Conservation (phyloP, 2,329 filamentous ascomycete species). For the Fusarium aywerte region DNA sequence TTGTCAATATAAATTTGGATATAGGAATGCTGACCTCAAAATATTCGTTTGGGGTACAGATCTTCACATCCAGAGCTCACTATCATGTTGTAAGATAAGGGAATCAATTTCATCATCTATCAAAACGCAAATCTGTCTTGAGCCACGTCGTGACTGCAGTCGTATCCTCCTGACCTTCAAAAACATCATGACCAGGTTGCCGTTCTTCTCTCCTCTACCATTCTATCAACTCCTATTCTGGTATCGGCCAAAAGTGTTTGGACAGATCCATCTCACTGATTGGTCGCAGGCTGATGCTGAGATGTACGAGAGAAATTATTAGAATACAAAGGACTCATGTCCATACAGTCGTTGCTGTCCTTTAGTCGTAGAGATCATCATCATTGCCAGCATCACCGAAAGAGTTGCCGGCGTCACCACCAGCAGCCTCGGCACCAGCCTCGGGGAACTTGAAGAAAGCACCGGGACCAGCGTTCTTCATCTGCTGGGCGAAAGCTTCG, state of each 20-base stretch:
- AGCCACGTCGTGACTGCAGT: constrained; percentile 24
- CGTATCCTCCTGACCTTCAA: constrained; percentile 22
- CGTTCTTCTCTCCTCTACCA: constrained; percentile 44
- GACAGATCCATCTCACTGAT: constrained; percentile 38
- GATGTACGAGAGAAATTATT: constrained; percentile 55
- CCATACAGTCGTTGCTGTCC: constrained; percentile 33
- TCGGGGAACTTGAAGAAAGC: constrained; percentile 98
- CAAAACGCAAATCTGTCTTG: constrained; percentile 41
- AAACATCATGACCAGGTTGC: constrained; percentile 28
- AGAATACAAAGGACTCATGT: constrained; percentile 58
- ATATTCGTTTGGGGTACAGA: no score
- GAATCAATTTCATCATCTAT: constrained; percentile 51
- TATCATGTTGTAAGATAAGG: constrained; percentile 19
- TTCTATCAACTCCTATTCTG: constrained; percentile 53
- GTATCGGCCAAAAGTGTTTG: constrained; percentile 44
- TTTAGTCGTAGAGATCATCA: constrained; percentile 95
- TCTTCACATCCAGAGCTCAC: background rate
- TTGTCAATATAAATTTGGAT: background rate
- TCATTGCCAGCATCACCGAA: constrained; percentile 92
- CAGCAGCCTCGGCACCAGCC: constrained; percentile 71
- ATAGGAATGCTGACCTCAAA: background rate
- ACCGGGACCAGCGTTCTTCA: constrained; percentile 97
- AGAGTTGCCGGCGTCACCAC: constrained; percentile 67
- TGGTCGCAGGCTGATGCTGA: constrained; percentile 46
- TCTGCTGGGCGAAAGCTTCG: constrained; percentile 97